Evolutionary conservation across 768 basidiomycete genomes (phyloP).

Genomic region (Mycena chlorophos): DNA sequence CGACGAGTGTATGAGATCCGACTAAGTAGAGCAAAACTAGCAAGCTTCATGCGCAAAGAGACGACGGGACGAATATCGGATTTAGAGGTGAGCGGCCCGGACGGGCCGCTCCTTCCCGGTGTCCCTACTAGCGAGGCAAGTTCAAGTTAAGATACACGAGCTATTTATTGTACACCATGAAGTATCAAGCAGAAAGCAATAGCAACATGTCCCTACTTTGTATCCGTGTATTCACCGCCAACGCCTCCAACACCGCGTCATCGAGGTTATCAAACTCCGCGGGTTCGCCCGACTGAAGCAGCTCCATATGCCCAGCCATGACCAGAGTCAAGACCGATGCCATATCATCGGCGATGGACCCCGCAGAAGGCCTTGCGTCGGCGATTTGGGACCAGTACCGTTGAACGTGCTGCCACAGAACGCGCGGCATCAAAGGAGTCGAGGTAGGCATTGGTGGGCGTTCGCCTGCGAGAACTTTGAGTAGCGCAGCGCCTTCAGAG

Average conservation of each 20-base stretch:
- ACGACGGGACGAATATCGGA: too few species aligned
- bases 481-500: conserved; percentile 4
- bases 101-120: too few species aligned
- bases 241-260: background rate
- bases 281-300: background rate
- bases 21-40: too few species aligned
- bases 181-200: too few species aligned
- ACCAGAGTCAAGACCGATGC: background rate
- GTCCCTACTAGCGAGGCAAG: too few species aligned
- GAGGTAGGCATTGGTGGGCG: conserved; percentile 9
- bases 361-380: background rate
- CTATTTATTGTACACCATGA: too few species aligned
- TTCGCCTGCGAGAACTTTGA: conserved; percentile 6
- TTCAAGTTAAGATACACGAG: too few species aligned
- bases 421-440: too few species aligned
- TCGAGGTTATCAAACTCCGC: background rate
- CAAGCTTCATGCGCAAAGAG: too few species aligned
- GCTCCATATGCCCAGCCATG: background rate
- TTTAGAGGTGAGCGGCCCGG: too few species aligned
- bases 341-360: background rate
- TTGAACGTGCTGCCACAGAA: background rate
- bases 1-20: too few species aligned
- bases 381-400: background rate
- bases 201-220: background rate
- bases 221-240: background rate